A percentile compares a stretch with the other conserved stretches of the same genome.
phyloP scores from a whole-genome alignment of 192 early-diverging fungal species.

The Kickxella alabastrina region DNA sequence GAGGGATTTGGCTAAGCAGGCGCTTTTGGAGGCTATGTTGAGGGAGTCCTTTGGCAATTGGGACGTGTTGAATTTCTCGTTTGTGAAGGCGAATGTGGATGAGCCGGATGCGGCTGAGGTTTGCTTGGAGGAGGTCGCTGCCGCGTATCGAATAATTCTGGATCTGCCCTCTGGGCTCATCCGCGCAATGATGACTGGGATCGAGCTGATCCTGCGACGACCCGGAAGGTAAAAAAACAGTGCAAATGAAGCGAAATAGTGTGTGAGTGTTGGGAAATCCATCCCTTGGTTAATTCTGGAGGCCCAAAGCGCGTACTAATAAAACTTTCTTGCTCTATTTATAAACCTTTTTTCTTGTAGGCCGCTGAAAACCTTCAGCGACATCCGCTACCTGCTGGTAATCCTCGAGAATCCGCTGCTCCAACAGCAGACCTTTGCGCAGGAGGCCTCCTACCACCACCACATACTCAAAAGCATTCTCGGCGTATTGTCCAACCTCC shows the following conservation, averaged over 20 bases:
- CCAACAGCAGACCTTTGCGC: constrained; percentile 64
- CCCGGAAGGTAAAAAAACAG: constrained; percentile 53
- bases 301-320: too few relatives aligned
- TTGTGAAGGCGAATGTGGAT: constrained; percentile 50
- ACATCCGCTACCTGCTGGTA: constrained; percentile 80
- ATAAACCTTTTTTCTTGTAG: too few relatives aligned
- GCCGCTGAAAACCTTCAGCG: constrained; percentile 45
- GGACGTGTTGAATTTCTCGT: constrained; percentile 62
- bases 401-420: constrained; percentile 87
- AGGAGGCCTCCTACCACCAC: constrained; percentile 82
- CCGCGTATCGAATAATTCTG: constrained; percentile 60
- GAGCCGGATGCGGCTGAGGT: constrained; percentile 57
- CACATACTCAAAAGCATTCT: constrained; percentile 76
- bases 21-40: constrained; percentile 46
- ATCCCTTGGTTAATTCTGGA: too few relatives aligned
- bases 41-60: constrained; percentile 56
- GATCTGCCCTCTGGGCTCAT: constrained; percentile 62
- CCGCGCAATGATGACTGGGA: constrained; percentile 70
- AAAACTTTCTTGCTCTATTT: too few relatives aligned
- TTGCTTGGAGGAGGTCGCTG: constrained; percentile 59
- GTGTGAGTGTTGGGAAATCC: too few relatives aligned
- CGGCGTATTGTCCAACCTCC: constrained; percentile 76
- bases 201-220: constrained; percentile 65
- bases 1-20: constrained; percentile 36
- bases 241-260: too few relatives aligned